These are phyloP conservation scores for Fusarium verticillioides DNA, from an alignment of 2,329 filamentous ascomycete genomes.

Conservation along the genomic window DNA sequence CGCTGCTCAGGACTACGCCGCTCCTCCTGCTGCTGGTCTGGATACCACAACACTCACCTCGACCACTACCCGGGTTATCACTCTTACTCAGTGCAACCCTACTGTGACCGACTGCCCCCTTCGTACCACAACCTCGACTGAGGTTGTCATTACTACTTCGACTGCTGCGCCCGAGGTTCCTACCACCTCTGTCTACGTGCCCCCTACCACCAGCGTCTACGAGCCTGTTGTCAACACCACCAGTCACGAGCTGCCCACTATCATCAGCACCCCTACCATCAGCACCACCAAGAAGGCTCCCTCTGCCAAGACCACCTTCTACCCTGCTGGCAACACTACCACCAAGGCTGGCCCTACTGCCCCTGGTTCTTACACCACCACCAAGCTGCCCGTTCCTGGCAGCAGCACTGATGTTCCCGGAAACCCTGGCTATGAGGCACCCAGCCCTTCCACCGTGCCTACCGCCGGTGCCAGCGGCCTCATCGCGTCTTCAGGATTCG, in stretches of 20 bases:
- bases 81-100: conserved; percentile 61
- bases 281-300: conserved; percentile 37
- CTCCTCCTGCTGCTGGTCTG: conserved; percentile 12
- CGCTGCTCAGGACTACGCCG: conserved; percentile 43
- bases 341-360: conserved; percentile 41
- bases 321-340: conserved; percentile 43
- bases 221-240: conserved; percentile 41
- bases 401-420: conserved; percentile 28
- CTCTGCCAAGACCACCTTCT: conserved; percentile 39
- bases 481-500: conserved; percentile 53
- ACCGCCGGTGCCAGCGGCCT: conserved; percentile 51
- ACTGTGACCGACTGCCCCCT: conserved; percentile 28
- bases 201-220: conserved; percentile 41
- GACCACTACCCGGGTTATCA: conserved; percentile 57
- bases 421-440: conserved; percentile 20
- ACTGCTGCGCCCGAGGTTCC: conserved; percentile 29
- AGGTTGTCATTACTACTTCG: conserved; percentile 41
- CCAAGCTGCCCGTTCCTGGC: conserved; percentile 34
- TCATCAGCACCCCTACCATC: conserved; percentile 44
- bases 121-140: conserved; percentile 41
- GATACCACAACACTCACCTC: conserved; percentile 56
- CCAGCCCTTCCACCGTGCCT: conserved; percentile 34
- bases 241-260: conserved; percentile 37
- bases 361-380: conserved; percentile 31
- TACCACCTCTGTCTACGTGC: conserved; percentile 30